Evolutionary conservation across 371 early-diverging fungal species (phyloP), one percentile per base, ranked within the genome.

Genomic region (Rhizomucor miehei): DNA sequence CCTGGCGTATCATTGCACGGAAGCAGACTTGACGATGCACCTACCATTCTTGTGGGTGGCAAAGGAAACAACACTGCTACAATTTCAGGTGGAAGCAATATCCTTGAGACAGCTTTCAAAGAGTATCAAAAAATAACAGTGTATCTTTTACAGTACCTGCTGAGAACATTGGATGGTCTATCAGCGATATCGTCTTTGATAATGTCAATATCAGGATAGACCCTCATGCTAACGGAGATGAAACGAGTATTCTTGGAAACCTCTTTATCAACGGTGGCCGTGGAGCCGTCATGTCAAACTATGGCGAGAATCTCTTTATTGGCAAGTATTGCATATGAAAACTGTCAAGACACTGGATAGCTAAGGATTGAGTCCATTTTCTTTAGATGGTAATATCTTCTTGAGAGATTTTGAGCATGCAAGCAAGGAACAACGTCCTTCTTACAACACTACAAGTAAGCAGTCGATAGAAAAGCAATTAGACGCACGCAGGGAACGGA

Each of bases 341-440:
- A 17, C 11, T 49, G 21, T 49, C 36, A 24, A 35, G 38, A 29
- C 29, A 29, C 29, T 29, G 41, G 12, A 41, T 38, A 9, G 9
- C 9, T 10, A 38, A 38, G 14, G 14, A 9, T 9, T 14, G 38
- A 38, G 38, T 14, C 14, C 10, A 29, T 16, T 43, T 9, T 38
- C 34, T 54, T 8, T 47, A 75, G 75, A 75, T 43, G 63, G 75
- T 9, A 75, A 75, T 37, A 51, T 75, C 17, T 75, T 75, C 40
- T 59, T 75, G 43, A 66, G 75, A 23, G 71, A 75, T 49, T 54
- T 51, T 13, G 38, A 41, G 0, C 71, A 75, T 53, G 59, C 58
- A 23, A 63, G 62, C 41, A 58, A 41, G 13, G 52, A 63, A 20
- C 50, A 50, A 40, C 51, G 57, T 13, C 72, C 69, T 11, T 46